Base-by-base conservation (phyloP, 1,139 yeast species). In the Waltiozyma sp. region DNA sequence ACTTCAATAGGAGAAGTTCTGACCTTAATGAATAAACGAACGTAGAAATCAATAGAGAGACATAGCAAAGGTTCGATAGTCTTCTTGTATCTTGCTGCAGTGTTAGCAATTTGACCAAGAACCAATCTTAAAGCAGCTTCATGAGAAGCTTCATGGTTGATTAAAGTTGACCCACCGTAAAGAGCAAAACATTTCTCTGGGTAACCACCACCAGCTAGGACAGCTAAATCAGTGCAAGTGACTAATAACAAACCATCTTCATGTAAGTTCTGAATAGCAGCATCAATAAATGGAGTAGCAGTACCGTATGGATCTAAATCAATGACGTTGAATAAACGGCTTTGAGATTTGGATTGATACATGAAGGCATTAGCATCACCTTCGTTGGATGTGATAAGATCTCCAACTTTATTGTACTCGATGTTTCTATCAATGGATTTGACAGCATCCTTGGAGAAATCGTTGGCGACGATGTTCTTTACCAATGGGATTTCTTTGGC, bases 291-390 rank as follows among this genome's bases (percentile, higher is more conserved):
- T 6, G 97, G 97, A 1, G 96, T 77, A 0, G 96, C 98, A 0
- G 96, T 83, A 19, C 99, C 99, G 59, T 91, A 91, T 0, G 99
- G 99, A 59, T 91, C 99, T 45, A 91, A 71, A 63, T 91, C 99
- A 45, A 93, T 77, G 11, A 86, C 85, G 57, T 91, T 95, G 63
- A 82, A 84, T 43, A 70, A 69, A 40, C 57, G 62, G 19, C 64
- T 65, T 28, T 64, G 59, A 1, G 72, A 59, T 43, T 71, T 68
- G 41, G 68, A 65, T 21, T 65, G 60, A 43, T 80, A 72, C 96
- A 91, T 87, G 58, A 73, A 77, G 40, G 77, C 77, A 50, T 83
- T 86, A 23, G 98, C 98, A 64, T 91, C 97, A 19, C 91, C 96
- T 53, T 74, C 73, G 54, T 85, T 80, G 11, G 93, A 72, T 37